Base-by-base conservation (phyloP, 2,329 filamentous ascomycete species). In the Xylariales sp. region DNA sequence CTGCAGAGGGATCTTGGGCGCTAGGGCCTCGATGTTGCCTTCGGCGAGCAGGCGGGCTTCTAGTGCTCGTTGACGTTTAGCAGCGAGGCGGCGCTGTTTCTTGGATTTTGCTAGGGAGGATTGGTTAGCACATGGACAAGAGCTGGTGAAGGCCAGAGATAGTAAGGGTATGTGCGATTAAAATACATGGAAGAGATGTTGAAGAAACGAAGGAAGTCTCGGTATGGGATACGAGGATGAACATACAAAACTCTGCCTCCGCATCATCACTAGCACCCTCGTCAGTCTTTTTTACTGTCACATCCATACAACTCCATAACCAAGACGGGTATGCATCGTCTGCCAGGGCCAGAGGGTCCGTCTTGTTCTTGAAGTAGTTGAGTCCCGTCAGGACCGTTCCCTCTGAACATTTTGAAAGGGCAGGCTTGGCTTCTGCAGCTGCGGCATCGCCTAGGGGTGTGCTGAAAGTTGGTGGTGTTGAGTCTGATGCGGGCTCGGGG, bases 181-280 rank as follows among this genome's bases (percentile, higher is more conserved):
- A n/a, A n/a, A n/a, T 35, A 15, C 21, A 14, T 20, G 32, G 29
- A 22, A 25, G 5, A 12, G 25, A 28, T 38, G 38, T 25, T 16
- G 18, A 31, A 29, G 22, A 36, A 34, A 32, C 8, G 10, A 5
- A 24, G 18, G 33, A 9, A 22, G 22, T 12, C 22, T 14, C 20
- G 14, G 11, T 38, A 32, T 10, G 22, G 12, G 24, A 27, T 27
- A n/a, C 24, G n/a, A 27, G 24, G n/a, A n/a, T 8, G 8, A n/a
- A 76, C 84, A 38, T 77, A 91, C 87, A 90, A 62, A 88, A 93
- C 52, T 89, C 74, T 67, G 91, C 87, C 16, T 81, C 84, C 19
- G 75, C 76, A 8, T 71, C 73, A 9, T 70, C 74, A 3, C 71
- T 76, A 4, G 65, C 75, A 2, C 66, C 68, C 11, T 63, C 66